These are phyloP conservation scores for Davidsoniella neocaledoniae DNA, from an alignment of 2,329 filamentous ascomycete genomes.

Conservation along the genomic window DNA sequence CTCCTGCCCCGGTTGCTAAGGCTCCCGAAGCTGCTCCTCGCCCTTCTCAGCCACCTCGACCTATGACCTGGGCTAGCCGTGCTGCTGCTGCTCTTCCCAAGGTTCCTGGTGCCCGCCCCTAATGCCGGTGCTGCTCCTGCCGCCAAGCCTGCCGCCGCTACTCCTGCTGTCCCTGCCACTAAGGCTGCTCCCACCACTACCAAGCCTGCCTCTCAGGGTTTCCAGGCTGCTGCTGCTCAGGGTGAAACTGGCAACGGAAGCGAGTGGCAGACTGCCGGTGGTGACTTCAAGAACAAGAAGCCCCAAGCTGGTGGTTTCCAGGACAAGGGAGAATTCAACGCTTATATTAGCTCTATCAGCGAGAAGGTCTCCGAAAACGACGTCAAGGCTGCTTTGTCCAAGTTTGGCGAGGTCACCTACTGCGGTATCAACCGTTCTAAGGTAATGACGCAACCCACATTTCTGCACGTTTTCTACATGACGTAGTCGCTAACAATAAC, in stretches of 20 bases:
- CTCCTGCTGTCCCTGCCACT: conserved; percentile 22
- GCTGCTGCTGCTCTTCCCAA: conserved; percentile 36
- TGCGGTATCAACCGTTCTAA: conserved; percentile 71
- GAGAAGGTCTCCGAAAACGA: conserved; percentile 67
- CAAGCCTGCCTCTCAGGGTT: conserved; percentile 18
- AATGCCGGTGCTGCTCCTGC: conserved; percentile 40
- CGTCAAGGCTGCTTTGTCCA: conserved; percentile 51
- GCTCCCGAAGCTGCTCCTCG: conserved; percentile 32
- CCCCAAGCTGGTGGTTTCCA: conserved; percentile 44
- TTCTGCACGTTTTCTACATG: background rate
- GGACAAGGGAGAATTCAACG: conserved; percentile 63
- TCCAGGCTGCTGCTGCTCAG: conserved; percentile 22
- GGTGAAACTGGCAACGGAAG: conserved; percentile 25
- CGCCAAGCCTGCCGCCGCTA: conserved; percentile 34
- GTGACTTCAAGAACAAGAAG: conserved; percentile 71
- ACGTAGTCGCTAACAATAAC: conserved; percentile 13
- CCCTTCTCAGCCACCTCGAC: conserved; percentile 37
- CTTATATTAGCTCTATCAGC: conserved; percentile 90
- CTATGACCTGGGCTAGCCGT: conserved; percentile 61
- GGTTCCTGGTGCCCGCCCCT: conserved; percentile 16
- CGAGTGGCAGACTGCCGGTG: conserved; percentile 80
- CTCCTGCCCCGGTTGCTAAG: conserved; percentile 28
- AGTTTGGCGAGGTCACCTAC: conserved; percentile 53
- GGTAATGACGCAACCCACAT: conserved; percentile 32
- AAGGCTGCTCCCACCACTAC: conserved; percentile 1